Evolutionary conservation across 192 early-diverging fungal species (phyloP).

Genomic region (Coemansia sp.): DNA sequence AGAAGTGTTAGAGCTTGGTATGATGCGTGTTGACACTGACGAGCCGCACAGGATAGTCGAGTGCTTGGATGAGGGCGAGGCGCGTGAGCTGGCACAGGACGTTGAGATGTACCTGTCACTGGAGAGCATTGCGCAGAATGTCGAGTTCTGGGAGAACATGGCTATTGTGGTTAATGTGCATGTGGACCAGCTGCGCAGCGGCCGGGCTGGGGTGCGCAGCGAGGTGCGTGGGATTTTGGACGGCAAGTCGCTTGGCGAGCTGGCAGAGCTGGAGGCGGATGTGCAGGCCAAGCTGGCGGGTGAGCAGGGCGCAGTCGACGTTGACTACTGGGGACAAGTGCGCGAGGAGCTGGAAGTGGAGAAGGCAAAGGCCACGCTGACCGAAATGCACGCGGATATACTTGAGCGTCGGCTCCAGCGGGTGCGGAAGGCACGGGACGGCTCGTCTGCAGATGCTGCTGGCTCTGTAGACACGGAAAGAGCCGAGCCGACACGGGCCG

Average conservation of each 20-base stretch:
- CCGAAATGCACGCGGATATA: conserved; percentile 77
- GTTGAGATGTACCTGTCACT: conserved; percentile 85
- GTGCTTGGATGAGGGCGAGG: conserved; percentile 64
- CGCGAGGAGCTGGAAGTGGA: conserved; percentile 74
- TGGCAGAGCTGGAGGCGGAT: conserved; percentile 71
- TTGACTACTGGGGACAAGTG: conserved; percentile 93
- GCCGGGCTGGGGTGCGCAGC: neutral
- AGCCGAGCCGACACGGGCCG: conserved; percentile 24
- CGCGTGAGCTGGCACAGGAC: conserved; percentile 80
- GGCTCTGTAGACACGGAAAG: neutral
- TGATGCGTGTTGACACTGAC: conserved; percentile 69
- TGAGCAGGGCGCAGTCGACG: conserved; percentile 69
- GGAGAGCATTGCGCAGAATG: conserved; percentile 73
- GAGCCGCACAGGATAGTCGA: conserved; percentile 81
- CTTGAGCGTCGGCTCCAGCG: conserved; percentile 73
- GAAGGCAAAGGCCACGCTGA: conserved; percentile 70
- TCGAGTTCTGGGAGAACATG: conserved; percentile 86
- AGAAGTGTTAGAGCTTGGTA: conserved; percentile 72
- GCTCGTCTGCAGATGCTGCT: conserved; percentile 14
- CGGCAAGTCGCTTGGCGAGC: conserved; percentile 73
- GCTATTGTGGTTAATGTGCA: conserved; percentile 76
- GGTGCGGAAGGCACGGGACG: conserved; percentile 57
- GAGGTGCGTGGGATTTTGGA: conserved; percentile 71
- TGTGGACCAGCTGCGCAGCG: conserved; percentile 29
- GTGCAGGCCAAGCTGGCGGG: conserved; percentile 70